These are phyloP conservation scores for Aspergillus biplanus DNA, from an alignment of 495 filamentous ascomycete species.

Conservation along the genomic window DNA sequence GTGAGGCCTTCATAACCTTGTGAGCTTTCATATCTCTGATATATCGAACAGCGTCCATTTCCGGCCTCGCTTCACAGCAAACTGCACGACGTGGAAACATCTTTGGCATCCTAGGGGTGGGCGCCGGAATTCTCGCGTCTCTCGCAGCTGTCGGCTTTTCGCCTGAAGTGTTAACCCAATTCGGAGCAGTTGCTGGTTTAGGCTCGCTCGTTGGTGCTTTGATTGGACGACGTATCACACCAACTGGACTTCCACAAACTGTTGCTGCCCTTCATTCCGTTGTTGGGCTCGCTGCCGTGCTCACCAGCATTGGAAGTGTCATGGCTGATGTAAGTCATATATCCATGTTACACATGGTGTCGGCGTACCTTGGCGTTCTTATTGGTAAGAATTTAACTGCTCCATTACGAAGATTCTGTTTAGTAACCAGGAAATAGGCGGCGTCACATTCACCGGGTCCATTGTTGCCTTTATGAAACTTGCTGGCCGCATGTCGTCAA, in stretches of 20 bases:
- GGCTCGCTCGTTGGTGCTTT: constrained; percentile 65
- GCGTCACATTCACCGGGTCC: constrained; percentile 82
- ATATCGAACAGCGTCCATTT: constrained; percentile 56
- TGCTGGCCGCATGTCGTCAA: constrained; percentile 74
- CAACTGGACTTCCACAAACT: constrained; percentile 79
- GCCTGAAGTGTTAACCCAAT: constrained; percentile 71
- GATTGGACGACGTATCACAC: constrained; percentile 81
- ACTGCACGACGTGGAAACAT: constrained; percentile 81
- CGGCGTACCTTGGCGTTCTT: constrained; percentile 77
- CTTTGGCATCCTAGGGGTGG: constrained; percentile 78
- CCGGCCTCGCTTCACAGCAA: constrained; percentile 71
- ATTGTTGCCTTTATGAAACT: constrained; percentile 83
- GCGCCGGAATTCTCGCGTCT: constrained; percentile 75
- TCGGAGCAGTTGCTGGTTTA: constrained; percentile 67
- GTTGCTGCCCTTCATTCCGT: constrained; percentile 82
- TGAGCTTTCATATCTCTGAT: not conserved
- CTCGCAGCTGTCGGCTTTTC: constrained; percentile 77
- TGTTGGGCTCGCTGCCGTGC: constrained; percentile 77
- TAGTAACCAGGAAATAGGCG: constrained; percentile 42
- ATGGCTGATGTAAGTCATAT: constrained; percentile 68
- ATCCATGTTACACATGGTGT: constrained; percentile 74
- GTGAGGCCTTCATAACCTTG: constrained; percentile 1
- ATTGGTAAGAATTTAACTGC: constrained; percentile 53
- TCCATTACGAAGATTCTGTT: not conserved
- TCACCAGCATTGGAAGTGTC: constrained; percentile 82